Conservation (phyloP, 2,329 filamentous ascomycete species). For the Cryphonectria parasitica region DNA sequence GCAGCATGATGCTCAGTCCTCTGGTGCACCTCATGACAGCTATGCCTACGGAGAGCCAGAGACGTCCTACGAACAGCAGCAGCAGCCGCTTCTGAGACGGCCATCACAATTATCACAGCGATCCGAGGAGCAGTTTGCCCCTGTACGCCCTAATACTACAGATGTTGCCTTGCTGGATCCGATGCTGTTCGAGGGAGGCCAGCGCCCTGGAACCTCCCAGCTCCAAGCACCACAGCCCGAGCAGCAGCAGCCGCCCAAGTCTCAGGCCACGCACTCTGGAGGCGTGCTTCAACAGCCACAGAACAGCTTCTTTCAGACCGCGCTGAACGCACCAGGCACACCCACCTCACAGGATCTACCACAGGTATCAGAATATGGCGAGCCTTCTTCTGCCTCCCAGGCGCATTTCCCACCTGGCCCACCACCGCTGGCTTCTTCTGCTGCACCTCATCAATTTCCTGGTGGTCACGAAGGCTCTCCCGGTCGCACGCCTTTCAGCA, state of each 20-base stretch:
- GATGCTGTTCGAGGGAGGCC: conserved; percentile 25
- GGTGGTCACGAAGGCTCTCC: conserved; percentile 21
- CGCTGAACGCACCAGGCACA: conserved; percentile 27
- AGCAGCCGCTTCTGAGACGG: conserved; percentile 17
- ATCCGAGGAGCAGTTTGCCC: conserved; percentile 24
- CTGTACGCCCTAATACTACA: conserved; percentile 26
- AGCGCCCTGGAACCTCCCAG: conserved; percentile 19
- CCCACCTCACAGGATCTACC: conserved; percentile 12
- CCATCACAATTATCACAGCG: conserved; percentile 15
- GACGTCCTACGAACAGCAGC: conserved; percentile 15
- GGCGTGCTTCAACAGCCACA: conserved; percentile 23
- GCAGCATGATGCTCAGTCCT: conserved; percentile 13
- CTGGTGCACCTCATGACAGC: background rate
- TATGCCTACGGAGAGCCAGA: conserved; percentile 25
- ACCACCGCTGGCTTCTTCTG: conserved; percentile 5
- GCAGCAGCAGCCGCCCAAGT: conserved; percentile 18
- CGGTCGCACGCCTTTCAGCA: conserved; percentile 28
- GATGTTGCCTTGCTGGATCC: conserved; percentile 25
- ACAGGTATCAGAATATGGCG: conserved; percentile 19
- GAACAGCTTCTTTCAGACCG: conserved; percentile 29
- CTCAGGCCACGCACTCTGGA: conserved; percentile 26
- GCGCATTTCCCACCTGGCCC: conserved; percentile 17
- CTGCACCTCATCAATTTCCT: conserved; percentile 9
- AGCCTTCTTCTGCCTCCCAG: conserved; percentile 15
- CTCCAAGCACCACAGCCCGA: conserved; percentile 20